Base-by-base conservation (phyloP, 805 yeast genomes). In the Metschnikowia drakensbergensis region DNA sequence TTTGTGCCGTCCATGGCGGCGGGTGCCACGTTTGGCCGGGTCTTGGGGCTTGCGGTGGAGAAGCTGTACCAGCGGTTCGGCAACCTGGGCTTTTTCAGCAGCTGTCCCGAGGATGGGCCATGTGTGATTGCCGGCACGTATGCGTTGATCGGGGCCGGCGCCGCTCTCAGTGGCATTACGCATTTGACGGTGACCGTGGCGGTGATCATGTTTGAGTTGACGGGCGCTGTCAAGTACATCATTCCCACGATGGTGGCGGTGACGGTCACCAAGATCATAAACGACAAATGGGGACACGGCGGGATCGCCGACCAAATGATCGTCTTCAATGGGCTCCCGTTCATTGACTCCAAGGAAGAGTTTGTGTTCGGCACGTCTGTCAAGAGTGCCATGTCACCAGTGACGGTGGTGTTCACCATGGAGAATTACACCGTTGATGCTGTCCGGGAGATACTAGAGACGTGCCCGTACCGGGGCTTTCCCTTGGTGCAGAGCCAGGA, bases 271-370 rank as follows among this genome's bases (percentile, higher is more conserved):
- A 88, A 88, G 59, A 68, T 82, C 33, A 82, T 94, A n/a, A 80
- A 82, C 55, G 94, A 87, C 50, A 74, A 69, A 47, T 83, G 85
- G 73, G 96, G 96, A 2, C 72, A 77, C 25, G 81, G 82, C 0
- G 99, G 98, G 1, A 92, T 94, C 51, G 97, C 99, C 0, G 99
- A 94, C 62, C 95, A 89, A 65, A 91, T 91, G 88, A 90, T 95
- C 53, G 69, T 73, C 35, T 86, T 88, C 58, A 91, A 90, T 66
- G 97, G 97, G 0, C 74, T 88, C 41, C 99, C 99, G 0, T 80
- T 80, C 50, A 75, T 92, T 27, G 90, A 80, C 61, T 71, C 82
- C 9, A 85, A 85, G 58, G 91, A 84, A 53, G 88, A 84, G 39
- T 82, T 77, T 52, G 69, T 69, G 13, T 82, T 84, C 59, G 60